phyloP scores from a whole-genome alignment of 2,329 filamentous ascomycete species.

The Apiospora hydei region DNA sequence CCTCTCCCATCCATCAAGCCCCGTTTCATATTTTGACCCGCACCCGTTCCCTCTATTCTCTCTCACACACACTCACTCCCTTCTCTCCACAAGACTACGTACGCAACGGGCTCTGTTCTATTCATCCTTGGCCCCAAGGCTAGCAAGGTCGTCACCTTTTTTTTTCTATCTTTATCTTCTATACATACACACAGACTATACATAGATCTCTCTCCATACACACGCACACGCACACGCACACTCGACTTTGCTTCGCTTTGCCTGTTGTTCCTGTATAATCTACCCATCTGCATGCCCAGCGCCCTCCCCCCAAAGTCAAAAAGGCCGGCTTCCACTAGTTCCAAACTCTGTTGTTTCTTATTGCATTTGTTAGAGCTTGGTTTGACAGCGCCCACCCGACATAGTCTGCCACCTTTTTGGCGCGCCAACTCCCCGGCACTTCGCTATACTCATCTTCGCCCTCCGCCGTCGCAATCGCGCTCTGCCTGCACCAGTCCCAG shows the following conservation, averaged over 20 bases:
- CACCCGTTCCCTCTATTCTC: constrained; percentile 28
- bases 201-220: constrained; percentile 16
- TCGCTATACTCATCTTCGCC: neutral
- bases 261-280: constrained; percentile 15
- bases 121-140: constrained; percentile 21
- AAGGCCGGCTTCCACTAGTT: constrained; percentile 23
- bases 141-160: constrained; percentile 19
- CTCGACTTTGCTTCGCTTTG: neutral
- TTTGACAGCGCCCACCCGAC: constrained; percentile 22
- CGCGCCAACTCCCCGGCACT: constrained; percentile 28
- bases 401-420: constrained; percentile 24
- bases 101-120: constrained; percentile 19
- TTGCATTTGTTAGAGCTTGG: constrained; percentile 21
- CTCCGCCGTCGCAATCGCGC: neutral
- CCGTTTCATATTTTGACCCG: constrained; percentile 38
- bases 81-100: constrained; percentile 21
- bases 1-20: constrained; percentile 19
- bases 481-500: neutral
- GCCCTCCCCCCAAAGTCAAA: constrained; percentile 14
- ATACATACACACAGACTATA: constrained; percentile 9
- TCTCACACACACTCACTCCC: constrained; percentile 23
- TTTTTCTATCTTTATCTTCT: neutral
- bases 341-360: constrained; percentile 23
- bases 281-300: constrained; percentile 13
- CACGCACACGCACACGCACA: neutral